These are phyloP conservation scores for Grosmannia huntii DNA, from an alignment of 2,329 filamentous ascomycete genomes.

Conservation along the genomic window DNA sequence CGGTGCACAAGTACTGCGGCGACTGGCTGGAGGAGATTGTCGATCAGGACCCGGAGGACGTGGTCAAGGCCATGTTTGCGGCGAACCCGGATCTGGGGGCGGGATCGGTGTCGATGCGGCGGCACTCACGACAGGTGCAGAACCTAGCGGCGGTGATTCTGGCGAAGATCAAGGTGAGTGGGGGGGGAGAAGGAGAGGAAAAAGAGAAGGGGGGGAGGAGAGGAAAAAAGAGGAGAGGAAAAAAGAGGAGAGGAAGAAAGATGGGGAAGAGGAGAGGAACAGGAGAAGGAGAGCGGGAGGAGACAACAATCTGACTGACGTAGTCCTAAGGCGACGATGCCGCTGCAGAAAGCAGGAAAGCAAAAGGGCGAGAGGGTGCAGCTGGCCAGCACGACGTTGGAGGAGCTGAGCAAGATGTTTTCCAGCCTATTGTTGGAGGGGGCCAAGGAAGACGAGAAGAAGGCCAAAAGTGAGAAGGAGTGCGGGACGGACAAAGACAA, in stretches of 20 bases:
- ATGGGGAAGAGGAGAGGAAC: neutral
- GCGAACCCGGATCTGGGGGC: slow-evolving; percentile 42
- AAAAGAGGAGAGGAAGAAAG: no score
- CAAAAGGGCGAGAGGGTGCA: slow-evolving; percentile 23
- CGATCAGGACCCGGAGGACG: slow-evolving; percentile 52
- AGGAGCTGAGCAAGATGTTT: slow-evolving; percentile 52
- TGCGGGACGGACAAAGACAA: neutral
- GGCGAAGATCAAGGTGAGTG: slow-evolving; percentile 58
- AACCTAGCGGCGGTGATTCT: slow-evolving; percentile 62
- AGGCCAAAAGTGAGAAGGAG: slow-evolving; percentile 9
- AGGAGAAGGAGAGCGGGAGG: neutral
- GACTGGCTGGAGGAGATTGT: slow-evolving; percentile 82
- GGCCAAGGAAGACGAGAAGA: neutral
- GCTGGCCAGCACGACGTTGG: slow-evolving; percentile 46
- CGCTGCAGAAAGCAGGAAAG: slow-evolving; percentile 25
- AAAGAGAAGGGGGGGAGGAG: neutral
- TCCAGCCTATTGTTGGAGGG: slow-evolving; percentile 49
- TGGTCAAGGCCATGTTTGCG: slow-evolving; percentile 34
- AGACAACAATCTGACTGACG: slow-evolving; percentile 30
- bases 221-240: neutral
- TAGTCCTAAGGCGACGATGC: slow-evolving; percentile 38
- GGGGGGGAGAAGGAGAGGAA: neutral
- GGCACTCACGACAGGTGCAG: slow-evolving; percentile 49
- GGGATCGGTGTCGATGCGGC: slow-evolving; percentile 46
- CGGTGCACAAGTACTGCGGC: slow-evolving; percentile 70